These are phyloP conservation scores for Euryodendron excelsum DNA, from an alignment of 148 eudicot genomes.

Conservation along the genomic window DNA sequence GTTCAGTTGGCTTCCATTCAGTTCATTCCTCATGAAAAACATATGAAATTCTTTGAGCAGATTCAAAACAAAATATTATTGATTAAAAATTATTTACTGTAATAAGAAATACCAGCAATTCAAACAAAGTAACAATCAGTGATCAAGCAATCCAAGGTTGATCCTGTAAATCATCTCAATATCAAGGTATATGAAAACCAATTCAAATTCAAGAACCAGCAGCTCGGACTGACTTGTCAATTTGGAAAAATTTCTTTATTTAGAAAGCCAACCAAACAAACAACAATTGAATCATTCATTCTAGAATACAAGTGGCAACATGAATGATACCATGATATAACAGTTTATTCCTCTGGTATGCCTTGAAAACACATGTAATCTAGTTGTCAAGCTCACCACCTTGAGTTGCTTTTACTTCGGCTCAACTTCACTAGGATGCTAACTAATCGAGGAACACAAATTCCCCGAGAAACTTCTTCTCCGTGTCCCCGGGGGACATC, in stretches of 20 bases:
- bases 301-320: neutral
- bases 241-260: neutral
- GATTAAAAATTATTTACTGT: too few relatives aligned
- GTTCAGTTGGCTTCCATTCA: too few relatives aligned
- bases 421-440: slow-evolving; percentile 25
- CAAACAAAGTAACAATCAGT: too few relatives aligned
- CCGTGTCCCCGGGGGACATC: slow-evolving; percentile 8
- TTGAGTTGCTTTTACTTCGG: slow-evolving; percentile 31
- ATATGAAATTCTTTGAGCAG: too few relatives aligned
- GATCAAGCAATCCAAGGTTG: slow-evolving; percentile 2
- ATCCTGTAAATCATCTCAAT: neutral
- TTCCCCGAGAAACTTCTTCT: slow-evolving; percentile 27
- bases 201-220: neutral
- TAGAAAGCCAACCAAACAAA: neutral
- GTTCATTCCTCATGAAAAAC: too few relatives aligned
- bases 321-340: neutral
- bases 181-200: too few relatives aligned
- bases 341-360: neutral
- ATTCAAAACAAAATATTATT: too few relatives aligned
- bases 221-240: too few relatives aligned
- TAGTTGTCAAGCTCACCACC: neutral
- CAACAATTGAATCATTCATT: neutral
- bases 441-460: slow-evolving; percentile 48
- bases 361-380: neutral
- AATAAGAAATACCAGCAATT: too few relatives aligned